Percentiles rank a stretch among this genome's conserved stretches.
Conservation (phyloP, 23 red algal species). For the Gracilaria domingensis region DNA sequence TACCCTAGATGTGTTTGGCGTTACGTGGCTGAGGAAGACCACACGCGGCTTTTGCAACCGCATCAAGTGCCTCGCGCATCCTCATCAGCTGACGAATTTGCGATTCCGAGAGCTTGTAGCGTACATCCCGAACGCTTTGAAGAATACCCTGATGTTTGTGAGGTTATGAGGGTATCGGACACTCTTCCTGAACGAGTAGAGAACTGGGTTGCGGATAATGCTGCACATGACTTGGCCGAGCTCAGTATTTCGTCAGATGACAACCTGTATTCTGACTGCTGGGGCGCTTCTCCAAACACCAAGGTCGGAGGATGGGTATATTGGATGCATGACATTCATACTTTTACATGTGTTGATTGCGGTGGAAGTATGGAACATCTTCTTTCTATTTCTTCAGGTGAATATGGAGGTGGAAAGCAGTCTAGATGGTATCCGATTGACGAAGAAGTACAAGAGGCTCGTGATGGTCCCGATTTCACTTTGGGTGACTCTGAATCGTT, state of each 20-base stretch:
- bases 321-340: background rate
- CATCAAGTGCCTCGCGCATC: background rate
- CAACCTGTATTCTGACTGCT: background rate
- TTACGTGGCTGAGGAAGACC: background rate
- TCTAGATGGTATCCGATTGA: background rate
- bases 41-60: background rate
- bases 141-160: background rate
- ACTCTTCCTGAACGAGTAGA: background rate
- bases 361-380: background rate
- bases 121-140: background rate
- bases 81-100: background rate
- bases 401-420: background rate
- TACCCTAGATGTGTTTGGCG: conserved; percentile 1
- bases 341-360: background rate
- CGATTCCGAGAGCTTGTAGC: background rate
- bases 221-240: background rate
- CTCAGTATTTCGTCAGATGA: background rate
- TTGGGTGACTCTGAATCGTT: too few species aligned
- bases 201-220: background rate
- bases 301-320: conserved; percentile 1
- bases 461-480: too few species aligned
- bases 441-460: too few species aligned
- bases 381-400: background rate
- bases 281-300: background rate
- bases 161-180: background rate